These are phyloP conservation scores for Ceratocystis ficicola DNA, from an alignment of 2,329 filamentous ascomycete species.

Conservation along the genomic window DNA sequence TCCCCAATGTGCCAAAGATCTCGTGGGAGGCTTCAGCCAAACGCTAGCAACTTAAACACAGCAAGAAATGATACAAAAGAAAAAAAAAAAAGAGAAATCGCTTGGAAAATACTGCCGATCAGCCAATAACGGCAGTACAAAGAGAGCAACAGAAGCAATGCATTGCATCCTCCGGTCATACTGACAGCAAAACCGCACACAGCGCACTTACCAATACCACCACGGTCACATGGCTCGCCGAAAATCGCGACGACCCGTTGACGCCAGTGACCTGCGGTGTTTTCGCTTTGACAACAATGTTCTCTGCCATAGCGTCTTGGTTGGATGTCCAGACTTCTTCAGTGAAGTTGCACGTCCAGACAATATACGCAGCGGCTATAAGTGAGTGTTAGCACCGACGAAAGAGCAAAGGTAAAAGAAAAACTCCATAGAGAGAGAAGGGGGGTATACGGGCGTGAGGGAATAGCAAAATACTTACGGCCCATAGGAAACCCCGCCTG, in stretches of 20 bases:
- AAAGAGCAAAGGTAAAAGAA: neutral
- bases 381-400: neutral
- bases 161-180: neutral
- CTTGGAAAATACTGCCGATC: neutral
- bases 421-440: neutral
- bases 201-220: neutral
- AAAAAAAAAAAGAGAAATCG: neutral
- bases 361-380: constrained; percentile 31
- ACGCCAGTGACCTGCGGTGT: constrained; percentile 25
- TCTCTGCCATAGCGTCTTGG: constrained; percentile 28
- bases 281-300: constrained; percentile 30
- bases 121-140: neutral
- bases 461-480: constrained; percentile 26
- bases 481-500: constrained; percentile 28
- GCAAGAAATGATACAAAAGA: neutral
- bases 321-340: constrained; percentile 27
- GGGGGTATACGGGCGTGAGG: neutral
- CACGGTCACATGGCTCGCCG: neutral
- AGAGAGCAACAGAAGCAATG: neutral
- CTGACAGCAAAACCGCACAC: neutral
- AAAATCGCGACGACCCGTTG: constrained; percentile 12
- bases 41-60: neutral
- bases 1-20: neutral
- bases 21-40: neutral
- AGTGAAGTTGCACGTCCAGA: constrained; percentile 30